phyloP scores from a whole-genome alignment of 495 filamentous ascomycete genomes.

The Neurospora discreta region DNA sequence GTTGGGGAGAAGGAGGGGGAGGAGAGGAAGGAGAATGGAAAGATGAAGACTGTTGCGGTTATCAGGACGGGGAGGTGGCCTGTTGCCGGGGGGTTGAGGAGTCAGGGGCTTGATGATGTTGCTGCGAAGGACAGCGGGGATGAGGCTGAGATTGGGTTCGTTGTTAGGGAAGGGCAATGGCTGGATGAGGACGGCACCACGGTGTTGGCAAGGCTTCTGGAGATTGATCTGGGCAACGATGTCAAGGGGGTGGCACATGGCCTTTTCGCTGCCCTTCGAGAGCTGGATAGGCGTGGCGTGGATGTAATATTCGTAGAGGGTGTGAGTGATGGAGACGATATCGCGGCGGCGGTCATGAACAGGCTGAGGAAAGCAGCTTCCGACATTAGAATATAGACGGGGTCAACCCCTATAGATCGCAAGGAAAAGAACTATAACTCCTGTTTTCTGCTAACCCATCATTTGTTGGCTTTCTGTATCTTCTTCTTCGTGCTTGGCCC shows the following conservation, averaged over 20 bases:
- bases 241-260: slow-evolving; percentile 67
- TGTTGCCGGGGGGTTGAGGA: slow-evolving; percentile 20
- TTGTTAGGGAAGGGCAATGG: slow-evolving; percentile 24
- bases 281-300: slow-evolving; percentile 67
- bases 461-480: not conserved
- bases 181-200: slow-evolving; percentile 11
- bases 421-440: slow-evolving; percentile 7
- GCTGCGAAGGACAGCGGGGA: slow-evolving; percentile 17
- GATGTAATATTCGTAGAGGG: slow-evolving; percentile 90
- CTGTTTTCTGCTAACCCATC: not conserved
- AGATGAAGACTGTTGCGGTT: slow-evolving; percentile 21
- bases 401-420: slow-evolving; percentile 5
- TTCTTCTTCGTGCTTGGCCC: not conserved
- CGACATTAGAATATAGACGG: slow-evolving; percentile 34
- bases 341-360: slow-evolving; percentile 96
- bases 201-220: slow-evolving; percentile 31
- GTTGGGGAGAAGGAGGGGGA: not conserved
- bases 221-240: slow-evolving; percentile 55
- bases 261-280: slow-evolving; percentile 76
- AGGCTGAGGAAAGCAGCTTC: slow-evolving; percentile 78
- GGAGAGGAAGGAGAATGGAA: not conserved
- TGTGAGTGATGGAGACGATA: slow-evolving; percentile 66
- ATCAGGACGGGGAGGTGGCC: slow-evolving; percentile 36
- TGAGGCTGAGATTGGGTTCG: slow-evolving; percentile 9
- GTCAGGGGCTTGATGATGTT: slow-evolving; percentile 12